phyloP scores from a whole-genome alignment of 805 yeast genomes.

The Pichia paraexigua region DNA sequence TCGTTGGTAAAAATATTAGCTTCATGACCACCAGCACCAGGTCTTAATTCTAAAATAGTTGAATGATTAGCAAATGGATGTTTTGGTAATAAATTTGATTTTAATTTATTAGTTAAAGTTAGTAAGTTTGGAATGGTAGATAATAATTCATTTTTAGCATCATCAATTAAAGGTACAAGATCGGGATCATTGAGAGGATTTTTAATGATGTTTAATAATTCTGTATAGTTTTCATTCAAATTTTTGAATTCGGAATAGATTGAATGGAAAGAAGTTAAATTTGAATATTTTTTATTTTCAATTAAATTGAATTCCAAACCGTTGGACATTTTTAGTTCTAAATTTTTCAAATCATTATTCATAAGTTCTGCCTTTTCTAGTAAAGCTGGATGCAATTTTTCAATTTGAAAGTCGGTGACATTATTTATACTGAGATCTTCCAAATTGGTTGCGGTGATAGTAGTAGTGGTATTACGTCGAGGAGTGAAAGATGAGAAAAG shows the following conservation, averaged over 20 bases:
- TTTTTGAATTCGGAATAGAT: conserved; percentile 32
- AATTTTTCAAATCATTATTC: conserved; percentile 31
- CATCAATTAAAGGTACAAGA: conserved; percentile 38
- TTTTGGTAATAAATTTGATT: conserved; percentile 60
- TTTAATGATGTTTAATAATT: conserved; percentile 26
- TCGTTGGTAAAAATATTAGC: conserved; percentile 84
- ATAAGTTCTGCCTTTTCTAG: conserved; percentile 39
- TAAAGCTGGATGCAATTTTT: conserved; percentile 39
- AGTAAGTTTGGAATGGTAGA: conserved; percentile 37
- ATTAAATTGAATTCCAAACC: conserved; percentile 38
- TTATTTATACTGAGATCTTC: background rate
- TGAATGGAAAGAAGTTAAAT: conserved; percentile 37
- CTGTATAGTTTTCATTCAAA: conserved; percentile 27
- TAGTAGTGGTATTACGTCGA: too few species aligned
- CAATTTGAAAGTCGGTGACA: conserved; percentile 1
- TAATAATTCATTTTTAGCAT: conserved; percentile 55
- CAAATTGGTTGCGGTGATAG: too few species aligned
- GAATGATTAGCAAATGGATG: conserved; percentile 69
- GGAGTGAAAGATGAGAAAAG: too few species aligned
- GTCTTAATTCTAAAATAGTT: conserved; percentile 77
- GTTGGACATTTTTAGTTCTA: conserved; percentile 36
- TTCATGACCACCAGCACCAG: conserved; percentile 95
- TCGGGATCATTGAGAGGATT: conserved; percentile 32
- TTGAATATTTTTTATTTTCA: conserved; percentile 42
- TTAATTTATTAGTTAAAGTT: conserved; percentile 37